Conservation (phyloP, 2,329 filamentous ascomycete species). For the Akanthomyces lecanii region DNA sequence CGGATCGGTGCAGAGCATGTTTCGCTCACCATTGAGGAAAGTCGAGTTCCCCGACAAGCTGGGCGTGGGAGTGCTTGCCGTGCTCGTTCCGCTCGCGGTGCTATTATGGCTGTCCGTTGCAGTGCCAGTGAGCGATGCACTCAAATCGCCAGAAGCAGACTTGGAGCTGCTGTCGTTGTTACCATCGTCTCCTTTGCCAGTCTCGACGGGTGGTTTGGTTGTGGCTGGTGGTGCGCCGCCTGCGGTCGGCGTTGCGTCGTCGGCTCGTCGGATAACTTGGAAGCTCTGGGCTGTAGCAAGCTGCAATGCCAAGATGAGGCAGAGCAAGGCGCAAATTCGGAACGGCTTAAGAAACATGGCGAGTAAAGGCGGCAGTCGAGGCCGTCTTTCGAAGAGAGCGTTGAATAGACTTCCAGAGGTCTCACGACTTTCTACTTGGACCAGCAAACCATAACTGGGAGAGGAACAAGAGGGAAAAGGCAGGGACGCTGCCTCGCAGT, state of each 20-base stretch:
- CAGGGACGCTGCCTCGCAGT: not conserved
- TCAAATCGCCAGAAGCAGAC: not conserved
- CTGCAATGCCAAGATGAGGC: conserved; percentile 36
- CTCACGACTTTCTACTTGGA: not conserved
- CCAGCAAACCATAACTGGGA: conserved; percentile 7
- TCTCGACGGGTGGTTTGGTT: conserved; percentile 21
- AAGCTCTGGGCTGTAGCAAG: conserved; percentile 32
- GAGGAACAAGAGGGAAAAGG: not conserved
- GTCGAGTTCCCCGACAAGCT: conserved; percentile 27
- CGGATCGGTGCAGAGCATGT: not conserved
- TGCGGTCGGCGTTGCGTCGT: conserved; percentile 11
- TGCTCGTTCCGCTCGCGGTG: conserved; percentile 12
- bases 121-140: not conserved
- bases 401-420: not conserved
- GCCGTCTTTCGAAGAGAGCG: conserved; percentile 9
- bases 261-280: conserved; percentile 31
- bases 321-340: conserved; percentile 36
- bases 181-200: conserved; percentile 4
- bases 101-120: not conserved
- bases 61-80: conserved; percentile 17
- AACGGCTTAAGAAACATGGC: conserved; percentile 34
- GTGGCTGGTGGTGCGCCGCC: conserved; percentile 18
- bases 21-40: conserved; percentile 32
- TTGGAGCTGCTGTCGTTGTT: conserved; percentile 5
- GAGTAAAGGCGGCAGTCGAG: not conserved